Conservation (phyloP, 192 early-diverging fungal genomes). For the Coemansia sp. region DNA sequence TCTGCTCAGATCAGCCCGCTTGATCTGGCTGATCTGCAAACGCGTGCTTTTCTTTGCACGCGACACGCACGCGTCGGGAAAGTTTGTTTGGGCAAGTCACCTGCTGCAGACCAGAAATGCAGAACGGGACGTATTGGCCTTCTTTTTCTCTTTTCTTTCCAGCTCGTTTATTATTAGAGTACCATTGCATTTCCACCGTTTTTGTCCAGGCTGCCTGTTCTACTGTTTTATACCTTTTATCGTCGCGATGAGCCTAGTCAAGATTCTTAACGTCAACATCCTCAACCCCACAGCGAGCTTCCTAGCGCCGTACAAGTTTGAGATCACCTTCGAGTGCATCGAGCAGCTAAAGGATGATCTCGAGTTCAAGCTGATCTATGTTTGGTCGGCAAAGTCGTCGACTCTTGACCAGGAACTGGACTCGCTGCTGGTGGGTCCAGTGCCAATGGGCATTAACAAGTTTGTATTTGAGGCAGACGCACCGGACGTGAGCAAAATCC, state of each 20-base stretch:
- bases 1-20: too few relatives aligned
- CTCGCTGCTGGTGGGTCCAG: conserved; percentile 91
- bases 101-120: background rate
- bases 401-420: conserved; percentile 89
- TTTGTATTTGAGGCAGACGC: conserved; percentile 83
- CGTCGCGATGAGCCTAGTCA: conserved; percentile 71
- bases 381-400: conserved; percentile 82
- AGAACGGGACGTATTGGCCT: background rate
- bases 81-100: conserved; percentile 4
- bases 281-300: conserved; percentile 84
- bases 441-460: conserved; percentile 92
- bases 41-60: background rate
- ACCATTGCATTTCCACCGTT: background rate
- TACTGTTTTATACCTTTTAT: conserved; percentile 1
- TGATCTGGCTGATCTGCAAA: background rate
- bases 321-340: conserved; percentile 97
- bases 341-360: conserved; percentile 85
- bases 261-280: conserved; percentile 80
- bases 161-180: background rate
- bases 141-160: conserved; percentile 4
- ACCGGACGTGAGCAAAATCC: conserved; percentile 74
- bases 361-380: conserved; percentile 97
- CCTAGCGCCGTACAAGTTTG: conserved; percentile 80
- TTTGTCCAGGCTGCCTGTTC: background rate
- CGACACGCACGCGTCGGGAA: background rate